Evolutionary conservation across 2,329 filamentous ascomycete species (phyloP).

Genomic region (Fusarium sp.): DNA sequence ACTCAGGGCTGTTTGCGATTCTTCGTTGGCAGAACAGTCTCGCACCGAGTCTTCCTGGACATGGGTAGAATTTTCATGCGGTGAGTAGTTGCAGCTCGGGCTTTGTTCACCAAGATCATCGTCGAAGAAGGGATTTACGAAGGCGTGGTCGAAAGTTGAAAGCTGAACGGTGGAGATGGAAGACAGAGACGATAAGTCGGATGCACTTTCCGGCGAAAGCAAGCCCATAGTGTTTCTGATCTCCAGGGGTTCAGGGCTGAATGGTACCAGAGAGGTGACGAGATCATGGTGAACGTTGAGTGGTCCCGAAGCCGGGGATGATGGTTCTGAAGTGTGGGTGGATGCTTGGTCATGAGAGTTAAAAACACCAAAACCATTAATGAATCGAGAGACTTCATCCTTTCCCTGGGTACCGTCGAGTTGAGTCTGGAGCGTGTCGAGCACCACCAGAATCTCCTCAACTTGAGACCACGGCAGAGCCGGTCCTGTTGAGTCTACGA

Average conservation of each 20-base stretch:
- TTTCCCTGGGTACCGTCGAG: not conserved
- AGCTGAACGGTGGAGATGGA: not conserved
- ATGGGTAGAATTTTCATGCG: no score
- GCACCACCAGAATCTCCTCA: not conserved
- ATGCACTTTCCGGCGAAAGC: not conserved
- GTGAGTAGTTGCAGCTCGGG: not conserved
- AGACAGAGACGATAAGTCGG: not conserved
- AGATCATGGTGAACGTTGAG: not conserved
- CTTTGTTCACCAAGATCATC: not conserved
- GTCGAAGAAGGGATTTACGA: not conserved
- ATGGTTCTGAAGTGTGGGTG: not conserved
- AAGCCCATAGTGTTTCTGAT: not conserved
- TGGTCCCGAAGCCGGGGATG: not conserved
- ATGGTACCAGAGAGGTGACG: not conserved
- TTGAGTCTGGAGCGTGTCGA: not conserved
- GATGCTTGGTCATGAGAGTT: not conserved
- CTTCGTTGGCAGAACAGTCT: no score
- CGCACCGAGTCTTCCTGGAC: accelerated
- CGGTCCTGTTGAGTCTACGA: not conserved
- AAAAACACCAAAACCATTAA: not conserved
- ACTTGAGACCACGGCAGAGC: not conserved
- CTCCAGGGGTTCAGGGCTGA: not conserved
- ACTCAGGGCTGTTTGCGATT: not conserved
- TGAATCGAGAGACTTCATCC: not conserved
- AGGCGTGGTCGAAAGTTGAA: not conserved